These are phyloP conservation scores for Mallotus japonicus DNA, from an alignment of 441 rosid species.

Conservation along the genomic window DNA sequence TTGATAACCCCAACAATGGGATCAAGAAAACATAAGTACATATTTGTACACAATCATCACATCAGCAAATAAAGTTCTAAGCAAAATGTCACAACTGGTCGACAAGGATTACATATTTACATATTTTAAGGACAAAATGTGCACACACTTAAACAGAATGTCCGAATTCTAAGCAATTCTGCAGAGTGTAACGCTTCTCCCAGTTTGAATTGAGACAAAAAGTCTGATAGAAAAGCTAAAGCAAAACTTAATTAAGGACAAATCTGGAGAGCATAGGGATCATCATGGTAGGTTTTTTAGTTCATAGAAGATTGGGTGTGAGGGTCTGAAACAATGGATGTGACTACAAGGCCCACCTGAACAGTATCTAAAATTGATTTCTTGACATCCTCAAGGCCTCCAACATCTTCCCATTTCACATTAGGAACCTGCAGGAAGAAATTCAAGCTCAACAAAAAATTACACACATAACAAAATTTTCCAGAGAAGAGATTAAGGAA, in stretches of 20 bases:
- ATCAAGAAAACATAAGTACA: too few relatives aligned
- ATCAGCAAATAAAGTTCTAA: background rate
- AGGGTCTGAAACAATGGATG: conserved; percentile 3
- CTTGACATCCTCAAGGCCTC: conserved; percentile 97
- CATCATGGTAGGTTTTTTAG: background rate
- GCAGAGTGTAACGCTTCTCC: background rate
- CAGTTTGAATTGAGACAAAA: background rate
- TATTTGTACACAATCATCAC: background rate
- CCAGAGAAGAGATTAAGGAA: background rate
- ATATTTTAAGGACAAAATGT: background rate
- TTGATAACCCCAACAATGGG: too few relatives aligned
- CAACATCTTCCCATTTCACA: conserved; percentile 99
- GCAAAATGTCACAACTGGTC: background rate
- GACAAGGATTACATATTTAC: background rate
- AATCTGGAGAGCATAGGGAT: background rate
- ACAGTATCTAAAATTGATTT: conserved; percentile 91
- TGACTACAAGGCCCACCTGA: conserved; percentile 47
- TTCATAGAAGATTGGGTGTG: conserved; percentile 3
- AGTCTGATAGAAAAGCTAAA: background rate
- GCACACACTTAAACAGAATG: background rate
- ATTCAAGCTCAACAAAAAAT: conserved; percentile 7
- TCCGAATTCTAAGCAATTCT: background rate
- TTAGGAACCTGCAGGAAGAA: conserved; percentile 66
- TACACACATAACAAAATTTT: conserved; percentile 5
- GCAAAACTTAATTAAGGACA: background rate